Base-by-base conservation (phyloP, 83 land plant species). In the Picea abies region DNA sequence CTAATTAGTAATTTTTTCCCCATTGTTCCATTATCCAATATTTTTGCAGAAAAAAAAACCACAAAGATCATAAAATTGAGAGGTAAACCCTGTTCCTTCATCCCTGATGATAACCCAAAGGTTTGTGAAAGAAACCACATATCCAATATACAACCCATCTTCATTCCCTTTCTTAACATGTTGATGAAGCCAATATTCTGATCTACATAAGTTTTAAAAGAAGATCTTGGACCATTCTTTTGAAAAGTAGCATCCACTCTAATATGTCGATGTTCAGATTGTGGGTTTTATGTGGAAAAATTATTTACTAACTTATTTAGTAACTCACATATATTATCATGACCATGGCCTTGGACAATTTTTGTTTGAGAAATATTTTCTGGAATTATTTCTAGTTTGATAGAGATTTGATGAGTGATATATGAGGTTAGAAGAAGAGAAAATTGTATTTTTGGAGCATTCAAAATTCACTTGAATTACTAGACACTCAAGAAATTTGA, bases 41-140 rank as follows among this genome's bases (percentile, higher is more conserved):
- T n/a, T n/a, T n/a, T n/a, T 56, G 29, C 16, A 84, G 35, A 6
- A 63, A 58, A 94, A 96, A 79, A 47, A 85, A 19, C 86, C 93
- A 37, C 95, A 96, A 25, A 94, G 89, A 56, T 87, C 89, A 49
- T 87, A 87, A 62, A 85, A 84, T 85, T 87, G 89, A 16, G 88
- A 81, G 78, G 81, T 78, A 68, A 87, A 87, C 23, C 89, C 88
- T 11, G 89, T 87, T 58, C 89, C 89, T 5, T 84, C 88, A 79
- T 87, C 89, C 89, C 85, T 85, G 37, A 87, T 87, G 2, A 87
- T 77, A 35, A n/a, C n/a, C n/a, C n/a, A n/a, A n/a, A n/a, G n/a
- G n/a, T n/a, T n/a, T n/a, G n/a, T n/a, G n/a, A n/a, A n/a, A n/a
- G n/a, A n/a, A n/a, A n/a, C n/a, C n/a, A n/a, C n/a, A n/a, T n/a